Percentiles rank a stretch among this genome's conserved stretches.
Evolutionary conservation across 352 stramenopile species (phyloP).

Genomic region (Pythium aquatile): DNA sequence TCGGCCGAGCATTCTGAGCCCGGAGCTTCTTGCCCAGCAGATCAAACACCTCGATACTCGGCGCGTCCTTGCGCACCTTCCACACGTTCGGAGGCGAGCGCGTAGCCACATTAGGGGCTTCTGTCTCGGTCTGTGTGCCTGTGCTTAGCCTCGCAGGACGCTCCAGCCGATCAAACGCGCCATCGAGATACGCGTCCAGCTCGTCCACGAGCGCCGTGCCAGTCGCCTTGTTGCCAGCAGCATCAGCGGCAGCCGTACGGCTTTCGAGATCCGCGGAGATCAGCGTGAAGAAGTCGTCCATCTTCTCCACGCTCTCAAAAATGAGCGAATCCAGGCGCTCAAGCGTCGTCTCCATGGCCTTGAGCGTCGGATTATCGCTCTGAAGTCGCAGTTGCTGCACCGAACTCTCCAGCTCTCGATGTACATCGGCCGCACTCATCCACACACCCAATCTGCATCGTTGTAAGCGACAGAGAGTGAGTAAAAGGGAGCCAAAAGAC

Average conservation of each 20-base stretch:
- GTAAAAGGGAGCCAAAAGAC: not conserved
- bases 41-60: slow-evolving; percentile 7
- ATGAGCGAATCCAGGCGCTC: slow-evolving; percentile 18
- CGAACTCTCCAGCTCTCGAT: not conserved
- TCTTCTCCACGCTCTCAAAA: slow-evolving; percentile 12
- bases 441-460: not conserved
- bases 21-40: slow-evolving; percentile 5
- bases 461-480: not conserved
- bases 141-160: not conserved
- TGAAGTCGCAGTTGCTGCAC: not conserved
- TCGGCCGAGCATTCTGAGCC: not conserved
- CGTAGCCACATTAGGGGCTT: not conserved
- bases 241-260: not conserved
- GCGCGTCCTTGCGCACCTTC: not conserved
- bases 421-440: slow-evolving; percentile 10
- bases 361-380: not conserved
- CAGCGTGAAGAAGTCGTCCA: slow-evolving; percentile 12
- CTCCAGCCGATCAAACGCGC: not conserved
- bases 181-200: slow-evolving; percentile 17
- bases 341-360: not conserved
- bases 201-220: slow-evolving; percentile 4
- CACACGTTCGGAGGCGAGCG: not conserved
- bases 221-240: not conserved
- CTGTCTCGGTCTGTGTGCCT: slow-evolving; percentile 1
- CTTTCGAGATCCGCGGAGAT: slow-evolving; percentile 3